Evolutionary conservation across 371 early-diverging fungal genomes (phyloP).

Genomic region (Cokeromyces recurvatus): DNA sequence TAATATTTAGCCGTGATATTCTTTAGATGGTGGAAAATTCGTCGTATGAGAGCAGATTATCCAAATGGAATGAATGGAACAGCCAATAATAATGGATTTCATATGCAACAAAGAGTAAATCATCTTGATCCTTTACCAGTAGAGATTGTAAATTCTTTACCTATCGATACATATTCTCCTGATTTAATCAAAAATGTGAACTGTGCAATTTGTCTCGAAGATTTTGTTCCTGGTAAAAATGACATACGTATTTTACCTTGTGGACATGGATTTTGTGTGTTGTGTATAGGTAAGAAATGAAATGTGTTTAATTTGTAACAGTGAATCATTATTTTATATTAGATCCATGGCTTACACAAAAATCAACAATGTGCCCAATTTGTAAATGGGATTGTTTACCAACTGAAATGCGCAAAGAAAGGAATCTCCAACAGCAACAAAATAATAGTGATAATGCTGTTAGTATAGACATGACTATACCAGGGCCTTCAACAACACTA

Average conservation of each 20-base stretch:
- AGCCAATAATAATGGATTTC: background rate
- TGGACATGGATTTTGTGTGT: slow-evolving; percentile 31
- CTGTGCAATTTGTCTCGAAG: slow-evolving; percentile 32
- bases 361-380: slow-evolving; percentile 32
- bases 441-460: no score
- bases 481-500: no score
- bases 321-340: background rate
- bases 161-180: slow-evolving; percentile 14
- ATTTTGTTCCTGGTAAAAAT: slow-evolving; percentile 18
- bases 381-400: slow-evolving; percentile 38
- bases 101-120: slow-evolving; percentile 18
- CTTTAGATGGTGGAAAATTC: slow-evolving; percentile 39
- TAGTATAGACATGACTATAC: no score
- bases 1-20: slow-evolving; percentile 24
- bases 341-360: slow-evolving; percentile 37
- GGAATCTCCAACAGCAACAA: background rate
- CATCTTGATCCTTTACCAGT: slow-evolving; percentile 35
- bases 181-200: slow-evolving; percentile 20
- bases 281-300: slow-evolving; percentile 29
- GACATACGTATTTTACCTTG: slow-evolving; percentile 27
- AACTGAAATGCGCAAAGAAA: slow-evolving; percentile 18
- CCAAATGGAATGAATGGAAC: background rate
- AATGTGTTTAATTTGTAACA: background rate
- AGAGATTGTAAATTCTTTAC: slow-evolving; percentile 26
- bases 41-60: slow-evolving; percentile 20